These are phyloP conservation scores for Albizia julibrissin DNA, from an alignment of 306 rosid genomes.

Conservation along the genomic window DNA sequence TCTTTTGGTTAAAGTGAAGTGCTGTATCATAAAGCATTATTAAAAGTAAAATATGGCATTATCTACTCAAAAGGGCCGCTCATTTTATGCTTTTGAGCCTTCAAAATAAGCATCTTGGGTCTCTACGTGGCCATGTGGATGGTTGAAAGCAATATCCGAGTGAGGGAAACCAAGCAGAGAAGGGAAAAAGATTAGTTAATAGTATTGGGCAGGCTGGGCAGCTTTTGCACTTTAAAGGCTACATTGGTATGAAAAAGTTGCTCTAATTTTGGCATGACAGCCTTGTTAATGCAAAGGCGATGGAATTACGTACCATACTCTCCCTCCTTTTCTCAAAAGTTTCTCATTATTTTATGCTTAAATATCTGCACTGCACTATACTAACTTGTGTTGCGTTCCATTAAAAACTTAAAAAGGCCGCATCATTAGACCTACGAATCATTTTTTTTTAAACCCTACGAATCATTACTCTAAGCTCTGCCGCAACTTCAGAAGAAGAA, in stretches of 20 bases:
- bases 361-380: constrained; percentile 43
- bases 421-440: constrained; percentile 44
- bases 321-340: constrained; percentile 68
- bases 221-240: constrained; percentile 54
- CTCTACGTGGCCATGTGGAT: constrained; percentile 94
- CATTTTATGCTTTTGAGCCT: constrained; percentile 88
- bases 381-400: constrained; percentile 32
- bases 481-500: constrained; percentile 27
- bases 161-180: constrained; percentile 39
- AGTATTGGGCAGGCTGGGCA: constrained; percentile 64
- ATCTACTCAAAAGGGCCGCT: constrained; percentile 98
- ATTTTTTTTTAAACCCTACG: too few species aligned
- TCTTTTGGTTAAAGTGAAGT: constrained; percentile 90
- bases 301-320: constrained; percentile 77
- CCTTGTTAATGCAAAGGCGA: constrained; percentile 79
- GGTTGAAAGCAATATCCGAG: constrained; percentile 80
- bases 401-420: constrained; percentile 34
- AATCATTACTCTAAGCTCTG: constrained; percentile 32
- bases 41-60: constrained; percentile 99
- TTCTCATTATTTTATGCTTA: constrained; percentile 55
- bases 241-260: constrained; percentile 70
- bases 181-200: constrained; percentile 40
- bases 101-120: constrained; percentile 85
- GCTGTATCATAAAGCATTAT: constrained; percentile 73
- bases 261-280: constrained; percentile 89